Conservation (phyloP, 768 basidiomycete genomes). For the Boletus tylopilopsis region DNA sequence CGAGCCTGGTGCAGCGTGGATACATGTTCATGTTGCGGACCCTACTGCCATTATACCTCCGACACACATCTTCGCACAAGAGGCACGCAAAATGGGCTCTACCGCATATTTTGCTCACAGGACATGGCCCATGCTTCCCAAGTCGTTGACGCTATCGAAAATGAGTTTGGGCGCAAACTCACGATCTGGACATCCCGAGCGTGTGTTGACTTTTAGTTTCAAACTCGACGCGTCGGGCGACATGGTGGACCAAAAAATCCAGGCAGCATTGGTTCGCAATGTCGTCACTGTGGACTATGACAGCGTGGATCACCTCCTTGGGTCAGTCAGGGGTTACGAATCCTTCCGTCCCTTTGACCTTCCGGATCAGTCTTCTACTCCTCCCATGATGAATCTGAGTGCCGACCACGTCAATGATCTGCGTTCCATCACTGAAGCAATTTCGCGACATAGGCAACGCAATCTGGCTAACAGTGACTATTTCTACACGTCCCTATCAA, state of each 20-base stretch:
- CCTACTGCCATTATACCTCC: conserved; percentile 79
- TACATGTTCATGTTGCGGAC: conserved; percentile 92
- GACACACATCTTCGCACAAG: conserved; percentile 53
- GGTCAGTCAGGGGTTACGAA: conserved; percentile 12
- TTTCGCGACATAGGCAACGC: conserved; percentile 23
- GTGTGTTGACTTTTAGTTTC: conserved; percentile 76
- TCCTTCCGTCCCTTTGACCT: conserved; percentile 22
- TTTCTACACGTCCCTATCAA: conserved; percentile 26
- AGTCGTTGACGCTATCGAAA: conserved; percentile 43
- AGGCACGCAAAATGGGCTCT: conserved; percentile 49
- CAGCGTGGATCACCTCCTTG: conserved; percentile 54
- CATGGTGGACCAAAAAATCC: conserved; percentile 66
- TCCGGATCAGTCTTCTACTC: neutral
- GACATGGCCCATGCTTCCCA: conserved; percentile 72
- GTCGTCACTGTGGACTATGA: conserved; percentile 63
- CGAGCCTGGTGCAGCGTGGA: conserved; percentile 64
- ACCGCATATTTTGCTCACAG: conserved; percentile 66
- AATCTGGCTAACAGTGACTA: conserved; percentile 18
- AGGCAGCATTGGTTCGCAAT: conserved; percentile 72
- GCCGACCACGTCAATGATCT: conserved; percentile 27
- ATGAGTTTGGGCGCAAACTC: conserved; percentile 45
- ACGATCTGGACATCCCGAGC: conserved; percentile 38
- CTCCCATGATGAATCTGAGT: conserved; percentile 6
- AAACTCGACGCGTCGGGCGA: conserved; percentile 59
- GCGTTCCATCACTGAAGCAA: conserved; percentile 27